Percentiles rank a stretch among this genome's conserved stretches.
These are phyloP conservation scores for Ophiosphaerella narmari DNA, from an alignment of 2,329 filamentous ascomycete genomes.

Conservation along the genomic window DNA sequence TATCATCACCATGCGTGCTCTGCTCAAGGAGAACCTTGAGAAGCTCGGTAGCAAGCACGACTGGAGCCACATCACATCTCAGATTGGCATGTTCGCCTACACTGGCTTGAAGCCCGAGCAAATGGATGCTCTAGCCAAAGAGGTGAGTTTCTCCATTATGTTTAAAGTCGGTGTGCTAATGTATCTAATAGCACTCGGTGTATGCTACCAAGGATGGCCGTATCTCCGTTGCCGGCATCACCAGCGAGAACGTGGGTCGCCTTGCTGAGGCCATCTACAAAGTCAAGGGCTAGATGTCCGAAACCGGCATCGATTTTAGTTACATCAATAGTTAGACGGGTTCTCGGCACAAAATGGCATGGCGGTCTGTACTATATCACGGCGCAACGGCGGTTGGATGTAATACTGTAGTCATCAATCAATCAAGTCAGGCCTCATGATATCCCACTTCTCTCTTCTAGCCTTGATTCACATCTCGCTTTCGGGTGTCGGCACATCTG, in stretches of 20 bases:
- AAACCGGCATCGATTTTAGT: constrained; percentile 6
- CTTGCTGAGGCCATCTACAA: constrained; percentile 85
- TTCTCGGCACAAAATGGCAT: constrained; percentile 8
- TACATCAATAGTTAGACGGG: constrained; percentile 10
- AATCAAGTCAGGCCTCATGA: constrained; percentile 1
- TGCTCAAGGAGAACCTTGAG: constrained; percentile 94
- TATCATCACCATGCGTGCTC: constrained; percentile 96
- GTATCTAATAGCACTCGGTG: constrained; percentile 71
- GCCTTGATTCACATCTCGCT: no score
- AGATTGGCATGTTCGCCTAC: constrained; percentile 99
- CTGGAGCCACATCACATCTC: constrained; percentile 96
- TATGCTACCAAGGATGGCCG: constrained; percentile 94
- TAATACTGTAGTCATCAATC: constrained; percentile 9
- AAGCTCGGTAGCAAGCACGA: constrained; percentile 93
- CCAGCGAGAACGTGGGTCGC: constrained; percentile 75
- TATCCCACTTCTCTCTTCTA: background rate
- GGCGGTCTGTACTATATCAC: constrained; percentile 16
- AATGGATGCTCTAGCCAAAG: constrained; percentile 89
- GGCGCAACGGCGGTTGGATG: constrained; percentile 15
- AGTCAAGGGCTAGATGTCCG: constrained; percentile 65
- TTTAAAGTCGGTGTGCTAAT: constrained; percentile 14
- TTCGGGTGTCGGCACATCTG: constrained; percentile 1
- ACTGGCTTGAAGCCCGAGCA: constrained; percentile 89
- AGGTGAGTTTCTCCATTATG: constrained; percentile 56
- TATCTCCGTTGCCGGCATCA: constrained; percentile 86